Percentiles rank a stretch among this genome's conserved stretches.
These are phyloP conservation scores for Vicia villosa DNA, from an alignment of 306 rosid genomes.

Conservation along the genomic window DNA sequence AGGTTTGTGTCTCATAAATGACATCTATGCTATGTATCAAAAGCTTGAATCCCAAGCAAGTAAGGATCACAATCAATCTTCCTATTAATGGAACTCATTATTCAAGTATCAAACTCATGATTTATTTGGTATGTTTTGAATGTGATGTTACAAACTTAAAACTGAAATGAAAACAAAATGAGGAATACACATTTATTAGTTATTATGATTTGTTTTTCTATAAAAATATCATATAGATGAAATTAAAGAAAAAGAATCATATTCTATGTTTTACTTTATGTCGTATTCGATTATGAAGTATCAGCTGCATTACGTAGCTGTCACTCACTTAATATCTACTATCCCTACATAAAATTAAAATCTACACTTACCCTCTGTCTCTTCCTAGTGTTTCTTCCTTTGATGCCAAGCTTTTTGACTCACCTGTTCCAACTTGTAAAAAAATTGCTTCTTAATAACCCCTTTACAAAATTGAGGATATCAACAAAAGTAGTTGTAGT, in stretches of 20 bases:
- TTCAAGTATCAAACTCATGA: not conserved
- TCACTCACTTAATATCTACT: constrained; percentile 7
- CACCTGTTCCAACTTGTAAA: not conserved
- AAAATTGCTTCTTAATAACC: too few relatives aligned
- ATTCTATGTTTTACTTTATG: not conserved
- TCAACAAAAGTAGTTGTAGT: too few relatives aligned
- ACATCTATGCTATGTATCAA: constrained; percentile 27
- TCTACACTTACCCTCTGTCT: not conserved
- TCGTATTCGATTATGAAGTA: constrained; percentile 1
- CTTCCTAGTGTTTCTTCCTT: constrained; percentile 15
- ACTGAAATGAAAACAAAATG: constrained; percentile 17
- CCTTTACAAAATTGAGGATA: too few relatives aligned
- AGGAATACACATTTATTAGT: not conserved
- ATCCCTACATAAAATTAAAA: constrained; percentile 19
- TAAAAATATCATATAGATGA: constrained; percentile 4
- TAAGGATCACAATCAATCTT: constrained; percentile 13
- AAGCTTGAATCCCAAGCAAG: not conserved
- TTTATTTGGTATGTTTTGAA: not conserved
- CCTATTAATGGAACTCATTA: constrained; percentile 20
- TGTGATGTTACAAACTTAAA: not conserved
- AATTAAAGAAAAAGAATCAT: constrained; percentile 31
- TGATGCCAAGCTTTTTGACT: constrained; percentile 2
- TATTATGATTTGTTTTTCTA: not conserved
- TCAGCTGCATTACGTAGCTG: constrained; percentile 34
- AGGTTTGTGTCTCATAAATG: constrained; percentile 18